Base-by-base conservation (phyloP, 179 eudicot species). In the Silene vulgaris region DNA sequence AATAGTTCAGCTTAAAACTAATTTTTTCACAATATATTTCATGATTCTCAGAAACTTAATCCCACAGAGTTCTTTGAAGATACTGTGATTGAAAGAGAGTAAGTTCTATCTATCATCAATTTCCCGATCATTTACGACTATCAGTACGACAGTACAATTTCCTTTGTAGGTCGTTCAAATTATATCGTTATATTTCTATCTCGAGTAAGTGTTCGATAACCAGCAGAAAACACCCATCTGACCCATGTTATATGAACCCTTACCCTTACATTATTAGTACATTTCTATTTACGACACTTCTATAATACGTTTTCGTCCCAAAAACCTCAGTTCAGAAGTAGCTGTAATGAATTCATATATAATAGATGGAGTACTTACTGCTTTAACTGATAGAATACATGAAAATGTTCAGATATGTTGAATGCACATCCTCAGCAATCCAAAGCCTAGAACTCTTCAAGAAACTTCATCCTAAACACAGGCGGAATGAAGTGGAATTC, bases 351-450 rank as follows among this genome's bases (percentile, higher is more conserved):
- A 9, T 63, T 26, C 32, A 63, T 11, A 3, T 63, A 12, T 23
- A 3, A 23, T 14, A 23, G 32, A 63, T 16, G 59, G 66, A 63
- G 32, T 23, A 62, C 30, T 62, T 26, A 26, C 65, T 21, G 14
- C 56, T 2, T 50, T 5, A 1, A 61, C 26, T 20, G 11, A 29
- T 16, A 32, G 67, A 1, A 40, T 35, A 21, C 66, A 62, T 62
- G 30, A 16, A 65, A 67, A 67, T 37, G 26, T 23, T 11, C 60
- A 91, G 92, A 85, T 88, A 90, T 68, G 89, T 89, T 2, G 97
- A 90, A 73, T 85, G 89, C 83, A 90, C 95, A n/a, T 84, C 91
- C 72, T 84, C 95, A 8, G 87, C 86, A 65, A 84, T 90, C 45
- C 87, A 87, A 77, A 84, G 66, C 19, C 73, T 91, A 60, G 74